These are phyloP conservation scores for Penicillium sp. DNA, from an alignment of 2,329 filamentous ascomycete genomes.

Conservation along the genomic window DNA sequence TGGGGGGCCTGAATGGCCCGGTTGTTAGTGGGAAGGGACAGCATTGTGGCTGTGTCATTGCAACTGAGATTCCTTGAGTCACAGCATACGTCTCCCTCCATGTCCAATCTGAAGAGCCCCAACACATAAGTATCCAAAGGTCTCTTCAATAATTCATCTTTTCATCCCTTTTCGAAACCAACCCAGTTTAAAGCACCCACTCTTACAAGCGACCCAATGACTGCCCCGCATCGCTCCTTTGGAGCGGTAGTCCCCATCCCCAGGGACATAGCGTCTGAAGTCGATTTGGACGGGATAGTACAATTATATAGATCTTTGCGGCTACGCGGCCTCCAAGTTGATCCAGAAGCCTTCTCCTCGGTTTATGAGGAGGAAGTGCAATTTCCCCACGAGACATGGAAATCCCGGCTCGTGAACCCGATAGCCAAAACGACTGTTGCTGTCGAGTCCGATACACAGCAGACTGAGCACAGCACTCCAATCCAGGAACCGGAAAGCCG, in stretches of 20 bases:
- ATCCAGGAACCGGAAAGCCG: too few relatives aligned
- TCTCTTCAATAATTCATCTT: background rate
- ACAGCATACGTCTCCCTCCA: background rate
- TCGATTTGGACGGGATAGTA: slow-evolving; percentile 8
- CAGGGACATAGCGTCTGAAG: background rate
- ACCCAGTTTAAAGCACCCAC: background rate
- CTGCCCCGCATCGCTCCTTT: slow-evolving; percentile 2
- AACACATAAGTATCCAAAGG: background rate
- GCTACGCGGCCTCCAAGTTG: slow-evolving; percentile 30
- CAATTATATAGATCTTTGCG: slow-evolving; percentile 28
- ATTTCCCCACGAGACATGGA: slow-evolving; percentile 30
- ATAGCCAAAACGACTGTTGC: slow-evolving; percentile 32
- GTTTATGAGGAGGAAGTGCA: slow-evolving; percentile 33
- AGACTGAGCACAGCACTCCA: too few relatives aligned
- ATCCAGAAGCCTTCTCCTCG: slow-evolving; percentile 35
- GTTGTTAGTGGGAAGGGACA: too few relatives aligned
- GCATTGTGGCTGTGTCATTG: background rate
- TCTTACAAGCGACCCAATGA: slow-evolving; percentile 11
- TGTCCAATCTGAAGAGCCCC: background rate
- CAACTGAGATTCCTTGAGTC: background rate
- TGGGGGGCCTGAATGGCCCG: too few relatives aligned
- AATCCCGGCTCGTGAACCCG: slow-evolving; percentile 32
- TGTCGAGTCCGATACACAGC: slow-evolving; percentile 7
- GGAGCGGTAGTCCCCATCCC: slow-evolving; percentile 15
- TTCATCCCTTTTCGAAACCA: background rate